Evolutionary conservation across 2,329 filamentous ascomycete species (phyloP).

Genomic region (Tolypocladium capitatum): DNA sequence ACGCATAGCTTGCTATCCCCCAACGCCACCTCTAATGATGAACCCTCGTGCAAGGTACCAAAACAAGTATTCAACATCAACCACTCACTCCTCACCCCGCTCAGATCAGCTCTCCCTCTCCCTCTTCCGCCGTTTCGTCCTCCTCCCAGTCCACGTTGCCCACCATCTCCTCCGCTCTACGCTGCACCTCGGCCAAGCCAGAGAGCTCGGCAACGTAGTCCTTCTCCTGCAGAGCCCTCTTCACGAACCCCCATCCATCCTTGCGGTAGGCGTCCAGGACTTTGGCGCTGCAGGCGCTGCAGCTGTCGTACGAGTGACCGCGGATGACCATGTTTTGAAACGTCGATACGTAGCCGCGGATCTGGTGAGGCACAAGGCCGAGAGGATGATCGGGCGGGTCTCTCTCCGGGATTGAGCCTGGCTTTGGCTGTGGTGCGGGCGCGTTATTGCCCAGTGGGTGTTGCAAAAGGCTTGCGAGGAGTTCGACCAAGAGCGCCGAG

Average conservation of each 20-base stretch:
- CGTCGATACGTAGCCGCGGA: conserved; percentile 62
- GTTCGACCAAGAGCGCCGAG: conserved; percentile 79
- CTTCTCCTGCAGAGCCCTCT: conserved; percentile 58
- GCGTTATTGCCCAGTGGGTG: conserved; percentile 60
- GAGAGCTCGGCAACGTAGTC: conserved; percentile 69
- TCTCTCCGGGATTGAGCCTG: conserved; percentile 32
- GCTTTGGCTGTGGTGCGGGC: conserved; percentile 36
- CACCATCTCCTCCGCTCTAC: conserved; percentile 37
- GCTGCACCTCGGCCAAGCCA: conserved; percentile 59
- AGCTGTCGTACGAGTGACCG: conserved; percentile 65
- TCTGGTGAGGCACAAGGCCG: conserved; percentile 64
- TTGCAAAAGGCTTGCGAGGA: conserved; percentile 77
- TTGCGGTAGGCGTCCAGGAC: conserved; percentile 54
- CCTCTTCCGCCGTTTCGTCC: conserved; percentile 34
- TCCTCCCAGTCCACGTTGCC: conserved; percentile 48
- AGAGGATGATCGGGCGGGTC: conserved; percentile 47
- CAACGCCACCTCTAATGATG: background rate
- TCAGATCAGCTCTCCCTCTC: conserved; percentile 40
- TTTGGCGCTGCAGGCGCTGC: conserved; percentile 63
- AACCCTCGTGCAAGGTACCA: background rate
- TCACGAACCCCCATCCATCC: conserved; percentile 66
- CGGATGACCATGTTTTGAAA: conserved; percentile 64
- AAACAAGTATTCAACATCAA: background rate
- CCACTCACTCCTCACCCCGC: background rate
- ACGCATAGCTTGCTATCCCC: background rate